Base-by-base conservation (phyloP, 1,284 basidiomycete species). In the Leccinum subatratum region DNA sequence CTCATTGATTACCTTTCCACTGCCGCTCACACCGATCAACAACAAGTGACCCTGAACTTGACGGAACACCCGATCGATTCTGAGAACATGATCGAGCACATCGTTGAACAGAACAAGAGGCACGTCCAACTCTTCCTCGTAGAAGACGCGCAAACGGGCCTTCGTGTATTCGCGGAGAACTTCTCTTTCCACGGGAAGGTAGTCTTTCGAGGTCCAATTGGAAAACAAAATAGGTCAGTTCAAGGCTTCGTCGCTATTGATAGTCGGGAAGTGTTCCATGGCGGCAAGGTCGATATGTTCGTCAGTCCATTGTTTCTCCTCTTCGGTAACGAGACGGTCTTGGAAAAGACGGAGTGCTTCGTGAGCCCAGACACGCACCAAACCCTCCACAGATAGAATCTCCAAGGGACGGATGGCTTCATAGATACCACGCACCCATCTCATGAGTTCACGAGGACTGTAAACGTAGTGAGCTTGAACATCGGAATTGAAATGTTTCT, bases 121-220 rank as follows among this genome's bases (percentile, higher is more conserved):
- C 4, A 98, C 96, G 71, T 99, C 98, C 64, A 99, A 81, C 79
- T 99, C 97, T 79, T 98, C 96, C 77, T 98, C 96, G 74, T 98
- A 96, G 81, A 96, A 98, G 8, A 98, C 92, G 18, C 92, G 89
- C 45, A 99, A 83, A 54, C 98, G 89, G 34, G 97, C 96, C 78
- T 97, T 98, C 25, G 95, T 97, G 77, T 98, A 99, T 74, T 98
- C 96, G 62, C 97, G 89, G 11, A 99, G 86, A 54, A 88, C 83
- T 73, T 97, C 96, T 64, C 97, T 87, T 69, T 97, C 94, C 61
- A 99, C 96, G 3, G 95, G 90, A 66, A 97, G 89, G 77, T 98
- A 98, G 77, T 98, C 83, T 79, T 96, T 95, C n/a, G 96, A 96
- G 1, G 96, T 97, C 97, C 97, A 99, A 77, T 99, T 98, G 5